phyloP scores from a whole-genome alignment of 148 eudicot genomes.

The Vaccinium corymbosum region DNA sequence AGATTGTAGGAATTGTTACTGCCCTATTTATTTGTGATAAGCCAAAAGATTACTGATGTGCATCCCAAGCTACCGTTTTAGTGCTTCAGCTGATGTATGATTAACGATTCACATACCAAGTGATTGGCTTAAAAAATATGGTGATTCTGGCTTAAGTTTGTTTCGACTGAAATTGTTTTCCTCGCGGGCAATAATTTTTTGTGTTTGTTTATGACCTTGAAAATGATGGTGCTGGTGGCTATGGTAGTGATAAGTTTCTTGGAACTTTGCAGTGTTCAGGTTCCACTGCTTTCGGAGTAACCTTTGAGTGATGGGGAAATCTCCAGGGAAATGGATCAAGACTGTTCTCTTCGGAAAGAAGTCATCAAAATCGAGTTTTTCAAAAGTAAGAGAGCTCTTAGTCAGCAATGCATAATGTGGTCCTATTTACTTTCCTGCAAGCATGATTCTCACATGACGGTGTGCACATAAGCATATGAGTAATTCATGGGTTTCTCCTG shows the following conservation, averaged over 20 bases:
- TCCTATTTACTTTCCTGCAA: conserved; percentile 3
- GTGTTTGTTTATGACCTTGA: not conserved
- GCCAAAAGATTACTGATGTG: not conserved
- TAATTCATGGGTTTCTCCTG: not conserved
- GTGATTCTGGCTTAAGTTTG: not conserved
- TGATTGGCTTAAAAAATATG: not conserved
- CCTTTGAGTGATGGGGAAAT: conserved; percentile 23
- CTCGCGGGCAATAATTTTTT: too few species aligned
- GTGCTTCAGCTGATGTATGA: not conserved
- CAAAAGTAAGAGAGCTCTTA: conserved; percentile 40
- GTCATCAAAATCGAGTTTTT: conserved; percentile 35
- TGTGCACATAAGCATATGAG: not conserved
- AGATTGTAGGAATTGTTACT: not conserved
- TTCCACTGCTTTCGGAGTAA: conserved; percentile 16
- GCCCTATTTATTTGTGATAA: not conserved
- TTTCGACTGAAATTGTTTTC: not conserved
- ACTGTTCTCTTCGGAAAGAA: conserved; percentile 37
- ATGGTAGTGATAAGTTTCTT: not conserved
- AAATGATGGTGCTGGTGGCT: not conserved
- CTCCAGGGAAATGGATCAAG: conserved; percentile 26
- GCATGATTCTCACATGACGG: not conserved
- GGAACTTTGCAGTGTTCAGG: conserved; percentile 27
- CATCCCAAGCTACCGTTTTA: not conserved
- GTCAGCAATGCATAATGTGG: conserved; percentile 7
- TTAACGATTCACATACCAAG: not conserved